A percentile compares a stretch with the other conserved stretches of the same genome.
These are phyloP conservation scores for Sugiyamaella chiloensis DNA, from an alignment of 805 yeast genomes.

Conservation along the genomic window DNA sequence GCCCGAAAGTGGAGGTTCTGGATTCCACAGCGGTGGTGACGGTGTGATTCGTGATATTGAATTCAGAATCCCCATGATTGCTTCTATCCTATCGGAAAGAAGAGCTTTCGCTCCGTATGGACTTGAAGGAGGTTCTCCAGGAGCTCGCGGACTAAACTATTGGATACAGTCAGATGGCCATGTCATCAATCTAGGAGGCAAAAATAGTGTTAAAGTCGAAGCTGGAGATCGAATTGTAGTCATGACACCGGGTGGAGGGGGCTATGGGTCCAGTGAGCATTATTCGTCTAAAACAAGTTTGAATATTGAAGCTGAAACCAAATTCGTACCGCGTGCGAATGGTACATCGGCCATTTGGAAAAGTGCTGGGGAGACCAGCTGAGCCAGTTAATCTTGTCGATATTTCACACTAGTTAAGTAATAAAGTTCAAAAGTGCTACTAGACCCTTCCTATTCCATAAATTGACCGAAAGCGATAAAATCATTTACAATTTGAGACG, in stretches of 20 bases:
- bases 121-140: conserved; percentile 75
- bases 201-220: conserved; percentile 53
- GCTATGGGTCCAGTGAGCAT: conserved; percentile 48
- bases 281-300: too few species aligned
- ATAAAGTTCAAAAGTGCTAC: too few species aligned
- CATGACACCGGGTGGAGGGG: conserved; percentile 86
- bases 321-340: too few species aligned
- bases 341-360: too few species aligned
- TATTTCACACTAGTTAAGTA: too few species aligned
- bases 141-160: conserved; percentile 63
- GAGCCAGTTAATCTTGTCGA: too few species aligned
- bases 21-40: conserved; percentile 72
- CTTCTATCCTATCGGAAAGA: conserved; percentile 82
- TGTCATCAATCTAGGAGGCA: conserved; percentile 54
- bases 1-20: conserved; percentile 74
- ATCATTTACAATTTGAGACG: too few species aligned
- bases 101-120: conserved; percentile 86
- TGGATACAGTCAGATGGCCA: conserved; percentile 29
- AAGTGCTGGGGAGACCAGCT: too few species aligned
- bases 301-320: too few species aligned
- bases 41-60: conserved; percentile 86
- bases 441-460: too few species aligned
- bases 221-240: conserved; percentile 67
- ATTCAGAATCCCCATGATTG: conserved; percentile 66
- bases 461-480: too few species aligned